Evolutionary conservation across 2,329 filamentous ascomycete genomes (phyloP), one percentile per base, ranked within the genome.

Genomic region (Aspergillus pseudoglaucus): DNA sequence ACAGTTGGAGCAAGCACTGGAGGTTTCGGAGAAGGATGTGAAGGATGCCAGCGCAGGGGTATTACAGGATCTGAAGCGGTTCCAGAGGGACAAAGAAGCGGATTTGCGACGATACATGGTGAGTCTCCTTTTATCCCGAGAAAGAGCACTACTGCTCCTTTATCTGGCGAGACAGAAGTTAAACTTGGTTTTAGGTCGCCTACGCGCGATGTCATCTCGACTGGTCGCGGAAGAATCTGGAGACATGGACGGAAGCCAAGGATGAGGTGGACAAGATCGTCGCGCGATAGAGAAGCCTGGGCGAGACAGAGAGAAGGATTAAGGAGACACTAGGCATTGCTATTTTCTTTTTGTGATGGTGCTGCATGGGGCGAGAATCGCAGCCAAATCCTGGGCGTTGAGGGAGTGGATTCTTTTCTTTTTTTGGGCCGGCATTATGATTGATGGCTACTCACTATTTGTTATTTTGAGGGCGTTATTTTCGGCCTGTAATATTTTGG

Each of bases 51-150:
- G 90, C 62, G 76, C 81, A 2, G 94, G 89, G 45, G 88, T 97
- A 4, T 70, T 98, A 58, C 85, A 87, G 60, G 93, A 98, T 64
- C 74, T 98, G 51, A 89, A 90, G 73, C 78, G 93, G 51, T 98
- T 98, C 70, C 94, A 98, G 69, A 77, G 77, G 50, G 90, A 97
- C 70, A 98, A 98, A 70, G 94, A 98, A 71, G 89, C 91, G 44
- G 93, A 98, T 66, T 68, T 98, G 61, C 85, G 84, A 63, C 82
- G 88, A 53, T 97, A 97, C 67, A 98, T 98, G 93, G 93, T 96
- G 32, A n/a, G 32, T 20, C 9, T 15, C 18, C 18, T n/a, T 6
- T 42, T 4, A 12, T 32, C 7, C 17, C 23, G 12, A n/a, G 25
- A 17, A 17, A 14, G 33, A 9, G 20, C 9, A 30, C 44, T 33